These are phyloP conservation scores for Arachis monticola DNA, from an alignment of 331 rosid genomes.

Conservation along the genomic window DNA sequence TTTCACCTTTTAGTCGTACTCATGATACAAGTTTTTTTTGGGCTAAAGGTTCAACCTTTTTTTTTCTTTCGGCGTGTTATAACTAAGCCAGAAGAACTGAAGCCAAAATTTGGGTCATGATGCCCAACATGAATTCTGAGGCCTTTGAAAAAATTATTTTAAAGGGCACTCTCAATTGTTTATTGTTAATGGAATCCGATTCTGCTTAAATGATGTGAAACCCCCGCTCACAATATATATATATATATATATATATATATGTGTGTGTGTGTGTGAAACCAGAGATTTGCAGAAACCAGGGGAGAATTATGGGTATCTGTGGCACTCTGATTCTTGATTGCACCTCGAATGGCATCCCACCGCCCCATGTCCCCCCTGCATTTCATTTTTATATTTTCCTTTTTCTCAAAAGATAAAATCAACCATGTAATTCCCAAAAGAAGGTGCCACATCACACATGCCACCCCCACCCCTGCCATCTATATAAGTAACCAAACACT, in stretches of 20 bases:
- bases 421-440: not conserved
- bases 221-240: too few species aligned
- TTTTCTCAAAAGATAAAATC: not conserved
- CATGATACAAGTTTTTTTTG: too few species aligned
- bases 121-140: too few species aligned
- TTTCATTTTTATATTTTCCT: not conserved
- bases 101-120: too few species aligned
- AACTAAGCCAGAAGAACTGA: too few species aligned
- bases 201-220: not conserved
- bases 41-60: not conserved
- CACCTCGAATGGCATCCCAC: conserved; percentile 10
- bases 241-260: too few species aligned
- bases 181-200: not conserved
- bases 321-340: not conserved
- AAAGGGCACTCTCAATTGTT: too few species aligned
- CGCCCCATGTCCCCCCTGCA: not conserved
- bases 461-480: not conserved
- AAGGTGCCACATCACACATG: not conserved
- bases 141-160: too few species aligned
- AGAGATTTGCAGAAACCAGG: not conserved
- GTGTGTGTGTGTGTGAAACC: not conserved
- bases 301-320: not conserved
- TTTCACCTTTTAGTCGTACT: too few species aligned
- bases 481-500: not conserved
- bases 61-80: not conserved